These are phyloP conservation scores for Stagonosporopsis rhizophila DNA, from an alignment of 2,329 filamentous ascomycete genomes.

Conservation along the genomic window DNA sequence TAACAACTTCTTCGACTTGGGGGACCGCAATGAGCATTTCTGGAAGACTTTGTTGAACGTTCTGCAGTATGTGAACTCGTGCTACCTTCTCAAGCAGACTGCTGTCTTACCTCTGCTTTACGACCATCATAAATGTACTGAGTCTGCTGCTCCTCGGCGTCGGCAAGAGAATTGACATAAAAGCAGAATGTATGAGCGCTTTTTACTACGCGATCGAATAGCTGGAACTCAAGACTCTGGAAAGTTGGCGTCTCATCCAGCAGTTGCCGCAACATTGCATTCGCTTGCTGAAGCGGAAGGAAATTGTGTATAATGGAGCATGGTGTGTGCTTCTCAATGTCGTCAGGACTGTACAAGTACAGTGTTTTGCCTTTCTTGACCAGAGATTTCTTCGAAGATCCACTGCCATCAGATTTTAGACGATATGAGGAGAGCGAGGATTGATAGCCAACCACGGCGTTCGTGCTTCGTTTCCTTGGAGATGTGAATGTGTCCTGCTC, in stretches of 20 bases:
- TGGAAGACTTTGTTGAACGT: conserved; percentile 78
- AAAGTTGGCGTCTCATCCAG: conserved; percentile 76
- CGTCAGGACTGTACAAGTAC: conserved; percentile 80
- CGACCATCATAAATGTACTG: conserved; percentile 89
- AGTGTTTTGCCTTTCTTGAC: conserved; percentile 82
- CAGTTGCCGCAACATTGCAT: conserved; percentile 76
- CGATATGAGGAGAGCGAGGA: conserved; percentile 49
- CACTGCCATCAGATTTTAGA: conserved; percentile 18
- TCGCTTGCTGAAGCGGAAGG: conserved; percentile 73
- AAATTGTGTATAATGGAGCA: conserved; percentile 95
- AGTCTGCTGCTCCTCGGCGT: conserved; percentile 72
- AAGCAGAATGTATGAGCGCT: conserved; percentile 86
- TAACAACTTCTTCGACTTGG: conserved; percentile 77
- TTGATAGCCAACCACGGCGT: conserved; percentile 49
- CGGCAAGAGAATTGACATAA: conserved; percentile 77
- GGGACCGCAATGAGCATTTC: conserved; percentile 73
- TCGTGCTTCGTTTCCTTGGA: conserved; percentile 41
- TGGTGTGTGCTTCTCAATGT: conserved; percentile 83
- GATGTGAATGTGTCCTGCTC: conserved; percentile 37
- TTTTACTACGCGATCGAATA: conserved; percentile 86
- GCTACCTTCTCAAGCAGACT: no score
- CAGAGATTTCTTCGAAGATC: conserved; percentile 53
- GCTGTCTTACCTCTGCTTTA: conserved; percentile 63
- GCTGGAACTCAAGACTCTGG: conserved; percentile 74
- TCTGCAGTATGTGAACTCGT: conserved; percentile 41